Evolutionary conservation across 257 asterid species (phyloP), one percentile per base, ranked within the genome.

Genomic region (Scutellaria baicalensis): DNA sequence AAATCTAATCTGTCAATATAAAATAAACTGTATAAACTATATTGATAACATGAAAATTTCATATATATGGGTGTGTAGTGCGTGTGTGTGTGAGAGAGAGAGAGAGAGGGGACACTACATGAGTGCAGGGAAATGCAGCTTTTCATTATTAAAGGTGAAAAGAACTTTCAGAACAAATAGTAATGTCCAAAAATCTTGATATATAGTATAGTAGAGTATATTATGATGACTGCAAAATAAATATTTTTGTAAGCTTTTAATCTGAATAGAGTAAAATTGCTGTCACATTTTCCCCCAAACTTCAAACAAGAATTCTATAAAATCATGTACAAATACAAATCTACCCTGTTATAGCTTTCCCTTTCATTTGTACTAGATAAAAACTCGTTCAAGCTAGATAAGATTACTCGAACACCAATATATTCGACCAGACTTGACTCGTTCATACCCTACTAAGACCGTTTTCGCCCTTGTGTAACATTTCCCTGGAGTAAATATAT

Each of bases 211-310:
- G 44, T 44, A 35, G 21, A 20, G 12, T 12, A 11, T 6, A 50
- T 14, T 50, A 16, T 40, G 45, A 40, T 50, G 8, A 62, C 43
- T 66, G 75, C 44, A 64, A 35, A 18, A 4, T 18, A 20, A 17
- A 2, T 33, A 58, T 58, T 9, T 40, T 31, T 43, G 74, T 65
- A 71, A 71, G 81, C 78, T 77, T 71, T 77, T 58, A 60, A 68
- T 73, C 66, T 68, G 45, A 50, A 64, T 71, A 76, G 69, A 73
- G 39, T 23, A 77, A 62, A 44, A 55, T 35, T 35, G 8, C 72
- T 13, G 51, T 27, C 54, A 39, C 55, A 51, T 43, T 18, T 2
- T 3, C 12, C 42, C 44, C 57, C 27, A 57, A 43, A 43, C 4
- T 35, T 43, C 66, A 69, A 44, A 54, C 31, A 27, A 49, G 5